Evolutionary conservation across 495 filamentous ascomycete genomes (phyloP).

Genomic region (Terfezia boudieri): DNA sequence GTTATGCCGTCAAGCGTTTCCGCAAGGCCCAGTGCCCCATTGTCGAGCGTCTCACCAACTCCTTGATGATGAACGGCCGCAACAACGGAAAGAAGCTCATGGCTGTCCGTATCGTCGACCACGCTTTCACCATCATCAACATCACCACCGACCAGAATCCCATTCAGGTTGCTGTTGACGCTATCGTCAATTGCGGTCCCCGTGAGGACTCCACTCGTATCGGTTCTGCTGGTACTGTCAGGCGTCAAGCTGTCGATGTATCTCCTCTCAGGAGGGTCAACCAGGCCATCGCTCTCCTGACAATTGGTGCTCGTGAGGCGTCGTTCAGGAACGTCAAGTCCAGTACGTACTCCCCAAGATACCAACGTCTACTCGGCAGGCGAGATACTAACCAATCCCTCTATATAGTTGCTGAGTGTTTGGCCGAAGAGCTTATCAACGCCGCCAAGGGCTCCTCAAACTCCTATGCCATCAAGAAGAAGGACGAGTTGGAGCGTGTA

Average conservation of each 20-base stretch:
- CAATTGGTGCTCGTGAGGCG: slow-evolving; percentile 90
- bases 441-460: slow-evolving; percentile 99
- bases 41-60: slow-evolving; percentile 99
- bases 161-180: slow-evolving; percentile 97
- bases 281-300: slow-evolving; percentile 94
- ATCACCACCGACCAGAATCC: slow-evolving; percentile 99
- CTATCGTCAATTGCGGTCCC: slow-evolving; percentile 99
- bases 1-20: slow-evolving; percentile 98
- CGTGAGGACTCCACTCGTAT: slow-evolving; percentile 99
- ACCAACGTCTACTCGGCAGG: background rate
- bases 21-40: slow-evolving; percentile 99
- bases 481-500: slow-evolving; percentile 99
- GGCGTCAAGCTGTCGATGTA: slow-evolving; percentile 99
- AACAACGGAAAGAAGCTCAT: slow-evolving; percentile 99
- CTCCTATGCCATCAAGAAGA: slow-evolving; percentile 99
- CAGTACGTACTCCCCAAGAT: slow-evolving; percentile 21
- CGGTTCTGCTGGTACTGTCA: slow-evolving; percentile 95
- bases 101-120: slow-evolving; percentile 97
- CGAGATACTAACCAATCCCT: background rate
- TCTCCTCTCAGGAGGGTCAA: slow-evolving; percentile 98
- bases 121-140: slow-evolving; percentile 99
- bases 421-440: slow-evolving; percentile 99
- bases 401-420: slow-evolving; percentile 53
- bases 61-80: slow-evolving; percentile 99
- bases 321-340: slow-evolving; percentile 98